phyloP scores from a whole-genome alignment of 768 basidiomycete genomes.

The Mycena kentingensis region DNA sequence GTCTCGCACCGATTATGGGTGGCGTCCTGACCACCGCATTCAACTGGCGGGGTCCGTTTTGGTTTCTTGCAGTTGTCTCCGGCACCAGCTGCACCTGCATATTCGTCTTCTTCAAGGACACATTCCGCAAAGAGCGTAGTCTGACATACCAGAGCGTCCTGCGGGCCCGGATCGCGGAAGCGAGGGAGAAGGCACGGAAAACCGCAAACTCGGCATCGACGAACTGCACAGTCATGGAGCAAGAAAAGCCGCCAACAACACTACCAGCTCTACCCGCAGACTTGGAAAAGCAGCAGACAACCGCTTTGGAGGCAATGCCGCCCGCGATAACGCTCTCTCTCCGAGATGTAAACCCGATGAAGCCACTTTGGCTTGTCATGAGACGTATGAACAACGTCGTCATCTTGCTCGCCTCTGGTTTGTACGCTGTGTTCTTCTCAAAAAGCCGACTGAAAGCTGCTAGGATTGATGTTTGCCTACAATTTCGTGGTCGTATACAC shows the following conservation, averaged over 20 bases:
- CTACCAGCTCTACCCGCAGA: slow-evolving; percentile 2
- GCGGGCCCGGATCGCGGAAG: slow-evolving; percentile 37
- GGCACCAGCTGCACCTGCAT: slow-evolving; percentile 58
- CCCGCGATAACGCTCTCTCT: slow-evolving; percentile 54
- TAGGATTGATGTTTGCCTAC: slow-evolving; percentile 72
- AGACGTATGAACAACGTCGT: slow-evolving; percentile 66
- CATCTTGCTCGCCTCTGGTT: slow-evolving; percentile 68
- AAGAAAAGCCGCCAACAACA: slow-evolving; percentile 12
- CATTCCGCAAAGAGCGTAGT: slow-evolving; percentile 82
- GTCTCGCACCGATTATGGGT: slow-evolving; percentile 72
- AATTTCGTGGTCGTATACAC: slow-evolving; percentile 76
- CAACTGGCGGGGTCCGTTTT: slow-evolving; percentile 82
- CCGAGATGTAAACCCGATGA: slow-evolving; percentile 74
- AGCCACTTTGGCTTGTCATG: slow-evolving; percentile 60
- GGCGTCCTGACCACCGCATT: slow-evolving; percentile 66
- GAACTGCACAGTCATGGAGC: slow-evolving; percentile 9
- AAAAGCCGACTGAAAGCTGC: neutral
- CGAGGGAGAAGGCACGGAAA: slow-evolving; percentile 21
- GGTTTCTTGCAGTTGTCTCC: slow-evolving; percentile 72
- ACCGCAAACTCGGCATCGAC: neutral
- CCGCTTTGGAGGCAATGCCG: slow-evolving; percentile 15
- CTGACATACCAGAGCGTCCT: slow-evolving; percentile 73
- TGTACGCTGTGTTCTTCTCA: slow-evolving; percentile 16
- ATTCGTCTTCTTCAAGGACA: slow-evolving; percentile 73
- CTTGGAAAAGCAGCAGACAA: slow-evolving; percentile 31